phyloP scores from a whole-genome alignment of 83 land plant genomes.

The Thuja plicata region DNA sequence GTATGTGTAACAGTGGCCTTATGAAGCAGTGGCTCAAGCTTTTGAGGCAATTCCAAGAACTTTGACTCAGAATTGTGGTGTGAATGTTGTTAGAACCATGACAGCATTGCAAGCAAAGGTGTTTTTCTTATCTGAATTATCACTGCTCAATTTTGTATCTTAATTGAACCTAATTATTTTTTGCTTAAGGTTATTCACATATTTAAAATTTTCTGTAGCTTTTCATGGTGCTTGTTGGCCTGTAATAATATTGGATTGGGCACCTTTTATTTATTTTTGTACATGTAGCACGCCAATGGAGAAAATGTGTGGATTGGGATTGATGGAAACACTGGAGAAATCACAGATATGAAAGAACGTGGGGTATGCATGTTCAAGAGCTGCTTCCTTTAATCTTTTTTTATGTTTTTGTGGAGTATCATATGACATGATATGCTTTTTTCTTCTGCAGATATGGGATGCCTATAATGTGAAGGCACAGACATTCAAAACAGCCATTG shows the following conservation, averaged over 20 bases:
- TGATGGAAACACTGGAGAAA: slow-evolving; percentile 88
- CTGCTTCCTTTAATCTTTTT: not conserved
- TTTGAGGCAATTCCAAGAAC: slow-evolving; percentile 97
- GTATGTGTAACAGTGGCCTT: slow-evolving; percentile 84
- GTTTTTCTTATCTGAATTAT: not conserved
- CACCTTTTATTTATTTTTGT: not conserved
- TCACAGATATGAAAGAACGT: slow-evolving; percentile 92
- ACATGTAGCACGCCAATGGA: slow-evolving; percentile 83
- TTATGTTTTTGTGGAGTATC: not conserved
- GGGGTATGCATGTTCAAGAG: slow-evolving; percentile 44
- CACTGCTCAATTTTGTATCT: not conserved
- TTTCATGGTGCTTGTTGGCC: not conserved
- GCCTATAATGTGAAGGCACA: slow-evolving; percentile 92
- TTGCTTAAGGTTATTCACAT: not conserved
- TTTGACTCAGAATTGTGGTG: slow-evolving; percentile 95
- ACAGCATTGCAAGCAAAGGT: slow-evolving; percentile 97
- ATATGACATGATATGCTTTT: not conserved
- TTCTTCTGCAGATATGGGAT: slow-evolving; percentile 79
- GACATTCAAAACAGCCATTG: slow-evolving; percentile 93
- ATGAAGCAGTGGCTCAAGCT: slow-evolving; percentile 94
- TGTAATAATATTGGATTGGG: not conserved
- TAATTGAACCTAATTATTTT: not conserved
- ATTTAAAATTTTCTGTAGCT: not conserved
- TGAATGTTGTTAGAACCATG: slow-evolving; percentile 95
- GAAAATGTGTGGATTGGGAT: slow-evolving; percentile 91